Percentiles rank a stretch among this genome's conserved stretches.
phyloP scores from a whole-genome alignment of 2,329 filamentous ascomycete genomes.

The Paecilomyces formosus region DNA sequence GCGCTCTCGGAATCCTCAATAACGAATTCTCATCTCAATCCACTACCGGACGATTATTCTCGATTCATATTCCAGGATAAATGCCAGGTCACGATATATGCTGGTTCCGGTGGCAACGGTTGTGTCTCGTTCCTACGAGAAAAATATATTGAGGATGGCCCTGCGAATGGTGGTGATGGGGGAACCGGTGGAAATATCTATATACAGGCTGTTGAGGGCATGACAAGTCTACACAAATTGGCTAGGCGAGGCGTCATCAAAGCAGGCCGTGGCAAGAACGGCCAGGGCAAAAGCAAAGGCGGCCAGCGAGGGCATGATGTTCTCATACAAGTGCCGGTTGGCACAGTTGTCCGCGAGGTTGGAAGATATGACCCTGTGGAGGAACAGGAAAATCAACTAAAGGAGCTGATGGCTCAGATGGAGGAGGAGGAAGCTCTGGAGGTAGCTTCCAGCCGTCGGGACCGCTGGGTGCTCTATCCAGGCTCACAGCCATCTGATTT shows the following conservation, averaged over 20 bases:
- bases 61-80: conserved; percentile 80
- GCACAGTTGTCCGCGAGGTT: conserved; percentile 81
- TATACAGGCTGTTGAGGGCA: conserved; percentile 83
- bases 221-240: conserved; percentile 90
- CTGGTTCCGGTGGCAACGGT: conserved; percentile 78
- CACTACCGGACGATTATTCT: conserved; percentile 75
- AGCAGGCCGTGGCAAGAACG: conserved; percentile 38
- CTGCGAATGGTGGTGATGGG: conserved; percentile 90
- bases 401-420: conserved; percentile 16
- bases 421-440: conserved; percentile 36
- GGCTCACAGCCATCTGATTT: conserved; percentile 68
- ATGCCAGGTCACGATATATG: conserved; percentile 67
- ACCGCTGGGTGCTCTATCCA: conserved; percentile 83
- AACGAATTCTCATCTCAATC: conserved; percentile 61
- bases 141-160: conserved; percentile 79
- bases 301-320: conserved; percentile 81
- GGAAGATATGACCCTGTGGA: conserved; percentile 68
- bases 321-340: conserved; percentile 82
- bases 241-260: conserved; percentile 61
- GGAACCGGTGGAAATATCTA: conserved; percentile 88
- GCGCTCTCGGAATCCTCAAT: conserved; percentile 10
- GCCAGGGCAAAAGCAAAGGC: conserved; percentile 41
- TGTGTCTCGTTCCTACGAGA: conserved; percentile 93
- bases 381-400: conserved; percentile 48
- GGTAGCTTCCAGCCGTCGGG: conserved; percentile 41